Evolutionary conservation across 225 moss, liverwort and hornwort species (phyloP), one percentile per base, ranked within the genome.

Genomic region (Bryum argenteum): DNA sequence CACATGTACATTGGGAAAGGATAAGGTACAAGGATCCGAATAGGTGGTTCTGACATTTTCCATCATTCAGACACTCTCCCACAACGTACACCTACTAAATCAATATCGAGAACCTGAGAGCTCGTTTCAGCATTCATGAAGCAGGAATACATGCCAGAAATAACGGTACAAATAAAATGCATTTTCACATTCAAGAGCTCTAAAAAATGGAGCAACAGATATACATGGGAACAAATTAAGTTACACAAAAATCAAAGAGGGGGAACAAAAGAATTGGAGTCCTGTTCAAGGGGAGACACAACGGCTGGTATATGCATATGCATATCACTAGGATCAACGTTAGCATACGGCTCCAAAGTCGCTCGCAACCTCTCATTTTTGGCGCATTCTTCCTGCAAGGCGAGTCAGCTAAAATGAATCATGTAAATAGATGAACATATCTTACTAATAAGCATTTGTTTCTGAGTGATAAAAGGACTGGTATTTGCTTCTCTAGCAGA

Each of bases 371-470:
- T 88, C 85, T 97, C 97, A 70, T 89, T 94, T 24, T 89, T 86
- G 59, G 97, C 94, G 65, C 97, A 97, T 71, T 94, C 94, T 60
- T 97, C 92, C 96, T 96, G 90, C 82, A 77, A 57, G 11, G 21
- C 17, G 22, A 63, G 59, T 54, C 47, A 72, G 68, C 38, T 37
- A 17, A 53, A 68, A 75, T 64, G 52, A 79, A 72, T 53, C 43
- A 64, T 11, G 17, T 13, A 17, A 21, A 19, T 57, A 41, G 23
- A 33, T 44, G 21, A 47, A 54, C 39, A n/a, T 65, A 15, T n/a
- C n/a, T n/a, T 58, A 59, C 23, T 33, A 74, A 2, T 8, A 41
- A 22, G 21, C n/a, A 17, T 33, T 33, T 33, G 33, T 33, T 33
- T 33, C 33, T 6, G 33, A 6, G 7, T 33, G 33, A 4, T 33